These are phyloP conservation scores for Fusarium gaditjirri DNA, from an alignment of 2,329 filamentous ascomycete genomes.

Conservation along the genomic window DNA sequence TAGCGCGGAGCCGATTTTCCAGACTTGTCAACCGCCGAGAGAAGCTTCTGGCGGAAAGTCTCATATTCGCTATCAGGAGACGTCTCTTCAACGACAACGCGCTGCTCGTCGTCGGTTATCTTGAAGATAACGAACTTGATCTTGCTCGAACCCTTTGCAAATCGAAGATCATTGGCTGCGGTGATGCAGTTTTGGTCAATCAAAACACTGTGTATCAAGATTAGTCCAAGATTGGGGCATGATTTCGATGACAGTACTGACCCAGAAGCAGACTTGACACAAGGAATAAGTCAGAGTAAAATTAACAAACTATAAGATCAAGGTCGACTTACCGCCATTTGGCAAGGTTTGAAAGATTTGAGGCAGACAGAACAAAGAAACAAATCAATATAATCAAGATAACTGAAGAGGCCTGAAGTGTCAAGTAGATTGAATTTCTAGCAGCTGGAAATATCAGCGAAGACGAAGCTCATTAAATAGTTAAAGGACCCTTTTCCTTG, in stretches of 20 bases:
- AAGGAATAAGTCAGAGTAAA: accelerated
- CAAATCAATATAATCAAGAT: not conserved
- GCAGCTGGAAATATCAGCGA: not conserved
- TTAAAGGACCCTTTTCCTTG: accelerated
- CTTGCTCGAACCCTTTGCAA: slow-evolving; percentile 11
- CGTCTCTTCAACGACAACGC: slow-evolving; percentile 23
- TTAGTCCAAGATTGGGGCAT: not conserved
- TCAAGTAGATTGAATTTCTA: not conserved
- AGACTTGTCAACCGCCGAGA: slow-evolving; percentile 3
- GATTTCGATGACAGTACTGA: not conserved
- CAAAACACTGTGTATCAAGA: slow-evolving; percentile 6
- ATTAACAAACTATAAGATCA: accelerated
- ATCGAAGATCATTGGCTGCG: slow-evolving; percentile 16
- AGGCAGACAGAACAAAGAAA: not conserved
- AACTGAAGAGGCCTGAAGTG: not conserved
- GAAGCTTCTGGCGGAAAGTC: slow-evolving; percentile 27
- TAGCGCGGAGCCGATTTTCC: slow-evolving; percentile 28
- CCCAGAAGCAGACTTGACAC: slow-evolving; percentile 9
- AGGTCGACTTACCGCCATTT: not conserved
- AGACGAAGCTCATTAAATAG: not conserved
- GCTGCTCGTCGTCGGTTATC: slow-evolving; percentile 23
- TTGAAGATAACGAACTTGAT: slow-evolving; percentile 32
- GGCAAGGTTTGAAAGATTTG: not conserved
- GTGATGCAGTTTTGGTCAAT: slow-evolving; percentile 27
- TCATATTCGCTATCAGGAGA: slow-evolving; percentile 22